These are phyloP conservation scores for Hymenoscyphus albidus DNA, from an alignment of 2,329 filamentous ascomycete genomes.

Conservation along the genomic window DNA sequence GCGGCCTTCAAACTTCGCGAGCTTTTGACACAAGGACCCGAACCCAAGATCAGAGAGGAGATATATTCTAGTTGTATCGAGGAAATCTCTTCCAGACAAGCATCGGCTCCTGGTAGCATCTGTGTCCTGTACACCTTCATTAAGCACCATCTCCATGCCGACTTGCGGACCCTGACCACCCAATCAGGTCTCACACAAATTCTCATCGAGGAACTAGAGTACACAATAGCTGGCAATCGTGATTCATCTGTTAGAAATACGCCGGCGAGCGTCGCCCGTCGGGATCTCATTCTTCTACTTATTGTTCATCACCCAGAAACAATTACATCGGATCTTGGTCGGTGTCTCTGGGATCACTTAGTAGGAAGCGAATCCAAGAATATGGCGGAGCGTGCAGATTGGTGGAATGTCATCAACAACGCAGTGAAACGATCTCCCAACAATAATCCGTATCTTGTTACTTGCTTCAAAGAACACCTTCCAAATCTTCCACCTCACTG, in stretches of 20 bases:
- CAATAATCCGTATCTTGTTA: conserved; percentile 55
- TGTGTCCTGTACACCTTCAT: conserved; percentile 56
- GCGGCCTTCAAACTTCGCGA: conserved; percentile 58
- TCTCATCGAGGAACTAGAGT: conserved; percentile 61
- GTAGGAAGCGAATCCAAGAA: conserved; percentile 62
- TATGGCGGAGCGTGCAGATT: conserved; percentile 57
- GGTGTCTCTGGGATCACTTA: conserved; percentile 67
- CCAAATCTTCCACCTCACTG: conserved; percentile 53
- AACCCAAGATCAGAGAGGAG: conserved; percentile 51
- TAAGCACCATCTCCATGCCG: conserved; percentile 43
- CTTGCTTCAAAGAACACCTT: conserved; percentile 54
- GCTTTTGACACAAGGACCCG: conserved; percentile 55
- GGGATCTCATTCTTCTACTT: conserved; percentile 54
- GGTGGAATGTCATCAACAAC: conserved; percentile 64
- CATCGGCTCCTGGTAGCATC: conserved; percentile 68
- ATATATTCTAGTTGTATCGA: conserved; percentile 65
- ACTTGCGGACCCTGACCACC: conserved; percentile 54
- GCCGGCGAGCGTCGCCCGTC: conserved; percentile 48
- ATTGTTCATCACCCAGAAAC: conserved; percentile 58
- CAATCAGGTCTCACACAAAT: conserved; percentile 60
- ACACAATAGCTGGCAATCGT: conserved; percentile 30
- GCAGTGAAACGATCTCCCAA: conserved; percentile 44
- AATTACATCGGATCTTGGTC: conserved; percentile 59
- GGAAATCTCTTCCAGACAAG: conserved; percentile 61
- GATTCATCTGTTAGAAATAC: conserved; percentile 37